A percentile compares a stretch with the other conserved stretches of the same genome.
phyloP scores from a whole-genome alignment of 2,329 filamentous ascomycete species.

The Aureobasidium sp. region DNA sequence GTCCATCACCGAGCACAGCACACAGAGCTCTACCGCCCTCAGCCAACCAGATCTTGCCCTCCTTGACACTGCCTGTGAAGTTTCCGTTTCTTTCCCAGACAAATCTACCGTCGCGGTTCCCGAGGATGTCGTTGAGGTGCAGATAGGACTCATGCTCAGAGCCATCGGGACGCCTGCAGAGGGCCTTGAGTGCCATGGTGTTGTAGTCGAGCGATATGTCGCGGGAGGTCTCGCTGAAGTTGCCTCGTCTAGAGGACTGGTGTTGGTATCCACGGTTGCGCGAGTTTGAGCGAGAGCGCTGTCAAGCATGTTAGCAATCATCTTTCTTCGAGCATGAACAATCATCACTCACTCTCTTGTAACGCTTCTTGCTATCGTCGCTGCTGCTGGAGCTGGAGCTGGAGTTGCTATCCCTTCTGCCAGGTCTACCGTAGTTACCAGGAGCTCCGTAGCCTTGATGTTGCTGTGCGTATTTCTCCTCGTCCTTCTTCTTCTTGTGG shows the following conservation, averaged over 20 bases:
- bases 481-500: conserved; percentile 32
- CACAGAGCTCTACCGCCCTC: conserved; percentile 30
- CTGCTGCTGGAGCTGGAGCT: background rate
- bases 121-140: conserved; percentile 33
- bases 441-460: background rate
- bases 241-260: conserved; percentile 26
- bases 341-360: conserved; percentile 3
- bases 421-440: conserved; percentile 1
- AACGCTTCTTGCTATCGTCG: conserved; percentile 1
- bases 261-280: background rate
- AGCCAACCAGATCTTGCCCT: conserved; percentile 24
- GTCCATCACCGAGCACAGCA: conserved; percentile 30
- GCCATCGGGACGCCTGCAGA: conserved; percentile 29
- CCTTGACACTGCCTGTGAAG: conserved; percentile 30
- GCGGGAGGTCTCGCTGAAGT: conserved; percentile 31
- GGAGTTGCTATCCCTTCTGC: conserved; percentile 8
- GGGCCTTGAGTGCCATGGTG: conserved; percentile 28
- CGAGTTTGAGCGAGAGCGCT: conserved; percentile 3
- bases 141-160: conserved; percentile 28
- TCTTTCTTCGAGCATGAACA: no score
- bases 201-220: conserved; percentile 31
- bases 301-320: background rate
- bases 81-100: conserved; percentile 33
- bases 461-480: conserved; percentile 16
- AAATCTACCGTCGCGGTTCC: conserved; percentile 32